Percentiles rank a stretch among this genome's conserved stretches.
Evolutionary conservation across 1,284 basidiomycete genomes (phyloP).

Genomic region (Erythrobasidium hasegawianum): DNA sequence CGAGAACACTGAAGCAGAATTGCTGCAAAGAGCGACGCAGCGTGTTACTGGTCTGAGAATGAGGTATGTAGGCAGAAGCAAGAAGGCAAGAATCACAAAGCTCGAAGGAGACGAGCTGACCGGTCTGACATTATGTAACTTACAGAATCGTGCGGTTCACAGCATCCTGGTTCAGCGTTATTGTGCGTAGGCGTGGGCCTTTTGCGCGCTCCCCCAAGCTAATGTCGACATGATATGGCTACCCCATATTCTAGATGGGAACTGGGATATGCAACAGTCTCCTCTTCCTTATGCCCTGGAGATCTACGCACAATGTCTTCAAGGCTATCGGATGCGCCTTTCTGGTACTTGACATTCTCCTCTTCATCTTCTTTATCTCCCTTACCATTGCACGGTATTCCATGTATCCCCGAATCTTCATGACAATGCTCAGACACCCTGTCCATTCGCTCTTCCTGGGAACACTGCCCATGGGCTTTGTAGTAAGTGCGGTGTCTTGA

Average conservation of each 20-base stretch:
- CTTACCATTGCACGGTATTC: constrained; percentile 42
- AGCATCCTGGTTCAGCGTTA: constrained; percentile 42
- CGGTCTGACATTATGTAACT: no score
- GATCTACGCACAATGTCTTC: constrained; percentile 40
- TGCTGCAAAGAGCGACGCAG: constrained; percentile 18
- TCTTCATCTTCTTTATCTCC: constrained; percentile 41
- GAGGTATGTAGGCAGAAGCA: constrained; percentile 8
- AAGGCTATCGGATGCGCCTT: constrained; percentile 41
- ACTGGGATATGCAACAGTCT: constrained; percentile 44
- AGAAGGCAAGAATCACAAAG: no score
- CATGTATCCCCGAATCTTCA: constrained; percentile 41
- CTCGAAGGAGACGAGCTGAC: no score
- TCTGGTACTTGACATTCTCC: constrained; percentile 40
- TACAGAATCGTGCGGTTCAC: constrained; percentile 34
- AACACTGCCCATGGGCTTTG: constrained; percentile 13
- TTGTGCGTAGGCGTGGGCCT: constrained; percentile 28
- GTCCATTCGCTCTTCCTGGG: constrained; percentile 43
- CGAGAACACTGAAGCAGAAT: constrained; percentile 4
- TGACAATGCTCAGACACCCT: constrained; percentile 42
- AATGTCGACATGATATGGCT: no score
- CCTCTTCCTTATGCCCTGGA: constrained; percentile 42
- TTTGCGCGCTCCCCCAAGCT: not conserved
- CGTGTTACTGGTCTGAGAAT: constrained; percentile 27
- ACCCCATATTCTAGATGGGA: constrained; percentile 38
- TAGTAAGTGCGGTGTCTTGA: not conserved